Base-by-base conservation (phyloP, 371 early-diverging fungal species). In the Blakeslea trispora region DNA sequence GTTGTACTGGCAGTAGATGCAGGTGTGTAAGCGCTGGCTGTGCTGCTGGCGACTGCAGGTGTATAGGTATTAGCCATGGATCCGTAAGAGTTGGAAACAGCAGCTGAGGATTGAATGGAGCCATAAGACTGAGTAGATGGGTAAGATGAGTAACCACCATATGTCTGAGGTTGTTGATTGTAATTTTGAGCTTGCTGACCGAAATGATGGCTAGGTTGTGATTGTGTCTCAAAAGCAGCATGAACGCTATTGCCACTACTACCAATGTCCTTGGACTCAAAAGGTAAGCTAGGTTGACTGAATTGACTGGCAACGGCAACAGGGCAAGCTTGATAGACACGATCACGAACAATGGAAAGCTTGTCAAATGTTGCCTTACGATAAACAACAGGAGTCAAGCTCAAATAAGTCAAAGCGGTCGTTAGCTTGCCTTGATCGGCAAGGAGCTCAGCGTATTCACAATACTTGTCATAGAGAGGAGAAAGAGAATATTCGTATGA, bases 391-490 rank as follows among this genome's bases (percentile, higher is more conserved):
- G 91, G 91, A 6, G 86, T 87, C 63, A 90, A 71, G 54, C 84
- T 87, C 57, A 94, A 68, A 49, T 90, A 90, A 52, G 84, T 82
- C 66, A 86, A 81, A 5, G 95, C 94, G 46, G 85, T 80, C 18
- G 79, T 79, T 37, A 88, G 52, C 52, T 87, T 81, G 44, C 96
- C 95, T 58, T 93, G 92, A 22, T 79, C 70, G 1, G 89, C 86
- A 63, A 92, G 75, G 23, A 87, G 64, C 53, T 85, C 79, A 6
- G 95, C 93, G 75, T 96, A 96, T 61, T 94, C 92, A 40, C 86
- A 82, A 61, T 94, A 96, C 52, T 84, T 82, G 65, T 87, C 87
- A 63, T 95, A 96, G 44, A 96, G 79, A 0, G 86, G 68, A 11
- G 88, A 83, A 49, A 95, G 76, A 11, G 82, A 65, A 61, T 74